phyloP scores from a whole-genome alignment of 2,329 filamentous ascomycete species.

The Penicillium sp. region DNA sequence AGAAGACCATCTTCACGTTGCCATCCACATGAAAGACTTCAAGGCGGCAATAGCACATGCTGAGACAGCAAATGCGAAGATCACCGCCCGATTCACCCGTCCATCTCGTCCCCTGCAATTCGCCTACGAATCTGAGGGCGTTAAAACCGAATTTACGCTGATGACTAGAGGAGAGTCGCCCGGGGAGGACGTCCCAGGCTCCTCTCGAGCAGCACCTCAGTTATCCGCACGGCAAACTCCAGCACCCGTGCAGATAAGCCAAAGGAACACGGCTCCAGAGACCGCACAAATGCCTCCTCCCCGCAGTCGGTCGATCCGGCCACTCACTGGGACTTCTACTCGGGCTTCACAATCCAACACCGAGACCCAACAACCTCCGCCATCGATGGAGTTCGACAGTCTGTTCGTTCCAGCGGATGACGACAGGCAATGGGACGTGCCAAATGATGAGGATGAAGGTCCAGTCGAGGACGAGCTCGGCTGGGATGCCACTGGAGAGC shows the following conservation, averaged over 20 bases:
- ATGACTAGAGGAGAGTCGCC: conserved; percentile 62
- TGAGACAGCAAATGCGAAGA: conserved; percentile 47
- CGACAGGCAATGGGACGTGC: conserved; percentile 53
- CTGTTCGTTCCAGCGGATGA: conserved; percentile 55
- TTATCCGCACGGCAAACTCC: conserved; percentile 33
- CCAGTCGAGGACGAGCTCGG: conserved; percentile 54
- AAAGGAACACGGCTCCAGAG: too few relatives aligned
- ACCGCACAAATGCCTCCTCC: conserved; percentile 27
- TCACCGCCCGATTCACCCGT: conserved; percentile 52
- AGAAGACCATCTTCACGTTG: too few relatives aligned
- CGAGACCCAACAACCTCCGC: conserved; percentile 14
- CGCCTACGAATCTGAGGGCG: conserved; percentile 48
- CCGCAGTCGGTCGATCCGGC: conserved; percentile 25
- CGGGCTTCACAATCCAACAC: conserved; percentile 19
- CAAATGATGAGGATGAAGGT: conserved; percentile 46
- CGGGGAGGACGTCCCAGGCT: too few relatives aligned
- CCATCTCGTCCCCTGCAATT: conserved; percentile 55
- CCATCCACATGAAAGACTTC: conserved; percentile 59
- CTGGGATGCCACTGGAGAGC: conserved; percentile 51
- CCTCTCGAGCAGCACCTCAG: too few relatives aligned
- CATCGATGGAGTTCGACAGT: conserved; percentile 44
- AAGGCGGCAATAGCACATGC: conserved; percentile 56
- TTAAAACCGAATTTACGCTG: conserved; percentile 53
- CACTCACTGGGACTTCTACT: conserved; percentile 26
- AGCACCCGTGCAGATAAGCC: conserved; percentile 21